Evolutionary conservation across 1,284 basidiomycete genomes (phyloP).

Genomic region (Puccinia horiana): DNA sequence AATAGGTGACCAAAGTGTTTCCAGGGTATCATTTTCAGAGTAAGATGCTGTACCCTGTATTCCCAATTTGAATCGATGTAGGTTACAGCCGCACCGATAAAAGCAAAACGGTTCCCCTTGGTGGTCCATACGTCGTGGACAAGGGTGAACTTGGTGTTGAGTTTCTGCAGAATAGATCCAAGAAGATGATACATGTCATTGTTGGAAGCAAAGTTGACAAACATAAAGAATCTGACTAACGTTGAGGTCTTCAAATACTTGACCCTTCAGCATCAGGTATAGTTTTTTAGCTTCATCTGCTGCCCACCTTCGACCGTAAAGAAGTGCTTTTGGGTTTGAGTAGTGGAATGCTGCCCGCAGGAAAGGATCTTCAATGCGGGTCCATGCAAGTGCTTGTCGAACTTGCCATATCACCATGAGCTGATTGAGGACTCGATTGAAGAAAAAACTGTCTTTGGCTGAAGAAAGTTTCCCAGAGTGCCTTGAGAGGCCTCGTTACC

Average conservation of each 20-base stretch:
- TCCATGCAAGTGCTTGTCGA: background rate
- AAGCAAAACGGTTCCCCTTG: conserved; percentile 8
- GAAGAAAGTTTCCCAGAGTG: background rate
- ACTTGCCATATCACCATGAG: conserved; percentile 4
- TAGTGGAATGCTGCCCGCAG: background rate
- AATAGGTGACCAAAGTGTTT: background rate
- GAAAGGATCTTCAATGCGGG: conserved; percentile 5
- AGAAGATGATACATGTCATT: background rate
- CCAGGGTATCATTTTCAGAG: conserved; percentile 9
- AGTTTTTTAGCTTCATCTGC: background rate
- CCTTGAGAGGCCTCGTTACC: background rate
- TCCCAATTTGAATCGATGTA: background rate
- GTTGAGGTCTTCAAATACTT: background rate
- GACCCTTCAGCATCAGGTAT: background rate
- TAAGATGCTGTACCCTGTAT: background rate
- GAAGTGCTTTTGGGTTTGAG: background rate
- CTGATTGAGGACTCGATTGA: background rate
- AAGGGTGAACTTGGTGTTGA: background rate
- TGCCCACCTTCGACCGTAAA: background rate
- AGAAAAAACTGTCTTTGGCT: background rate
- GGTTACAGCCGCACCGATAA: background rate
- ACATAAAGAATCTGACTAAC: background rate
- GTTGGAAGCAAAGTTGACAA: background rate
- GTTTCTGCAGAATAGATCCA: background rate
- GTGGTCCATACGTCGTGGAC: background rate